Base-by-base conservation (phyloP, 768 basidiomycete genomes). In the Mycena vulgaris region DNA sequence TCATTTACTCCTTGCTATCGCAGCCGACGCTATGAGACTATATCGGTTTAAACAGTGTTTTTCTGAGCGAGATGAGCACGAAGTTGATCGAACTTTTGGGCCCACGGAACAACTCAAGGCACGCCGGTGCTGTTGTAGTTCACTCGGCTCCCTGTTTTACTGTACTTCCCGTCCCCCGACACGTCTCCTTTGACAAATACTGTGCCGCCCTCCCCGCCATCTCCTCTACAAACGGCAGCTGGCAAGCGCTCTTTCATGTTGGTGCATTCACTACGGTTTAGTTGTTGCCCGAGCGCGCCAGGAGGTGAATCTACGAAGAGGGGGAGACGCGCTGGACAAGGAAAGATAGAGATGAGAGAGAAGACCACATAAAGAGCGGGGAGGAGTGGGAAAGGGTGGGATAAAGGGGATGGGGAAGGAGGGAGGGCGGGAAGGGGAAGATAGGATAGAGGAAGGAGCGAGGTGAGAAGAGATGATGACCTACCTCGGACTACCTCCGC, bases 51-150 rank as follows among this genome's bases (percentile, higher is more conserved):
- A 53, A 53, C 51, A 53, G 51, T 28, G 51, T 31, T 53, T 53
- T 53, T 53, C 51, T 53, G 28, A 53, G 51, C 28, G 51, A 53
- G 51, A 53, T 53, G 51, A 53, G 51, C 51, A 53, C 51, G 51
- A 53, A 53, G 51, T 53, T 53, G 28, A 31, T 53, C 51, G 51
- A 53, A 53, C 51, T 31, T 53, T 53, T 53, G 51, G 51, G 47
- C 51, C 51, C 51, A 53, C 28, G 51, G 51, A 53, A 53, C 51
- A 53, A 53, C 51, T 53, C 51, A 30, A 33, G 10, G 51, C 51
- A 31, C 51, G 51, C 51, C 51, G 51, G 28, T 53, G 51, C 51
- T 31, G 51, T 53, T 31, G 51, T 53, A 53, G 51, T 53, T 53
- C 51, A 53, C 51, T 53, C 27, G 28, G 51, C 51, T 53, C 51